Percentiles rank a stretch among this genome's conserved stretches.
phyloP scores from a whole-genome alignment of 495 filamentous ascomycete genomes.

The Corynascus novoguineensis region DNA sequence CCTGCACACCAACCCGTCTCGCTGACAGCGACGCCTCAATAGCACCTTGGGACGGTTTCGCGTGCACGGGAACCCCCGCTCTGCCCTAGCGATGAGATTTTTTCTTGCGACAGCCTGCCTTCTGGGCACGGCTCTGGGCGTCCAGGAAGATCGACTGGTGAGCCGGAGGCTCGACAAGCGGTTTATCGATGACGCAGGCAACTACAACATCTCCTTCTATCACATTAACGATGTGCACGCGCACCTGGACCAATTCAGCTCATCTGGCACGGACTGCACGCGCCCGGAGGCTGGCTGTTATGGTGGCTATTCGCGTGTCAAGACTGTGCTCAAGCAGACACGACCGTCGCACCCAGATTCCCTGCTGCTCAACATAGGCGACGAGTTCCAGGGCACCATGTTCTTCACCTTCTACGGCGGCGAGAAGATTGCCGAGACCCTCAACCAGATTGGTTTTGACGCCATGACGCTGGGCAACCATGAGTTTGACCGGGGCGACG shows the following conservation, averaged over 20 bases:
- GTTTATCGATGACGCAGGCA: conserved; percentile 45
- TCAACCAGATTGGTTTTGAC: conserved; percentile 54
- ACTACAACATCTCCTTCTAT: conserved; percentile 58
- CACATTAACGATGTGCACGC: conserved; percentile 60
- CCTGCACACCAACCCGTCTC: too few relatives aligned
- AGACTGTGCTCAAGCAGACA: conserved; percentile 45
- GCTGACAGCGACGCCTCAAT: not conserved
- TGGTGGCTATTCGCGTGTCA: conserved; percentile 55
- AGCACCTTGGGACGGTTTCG: not conserved
- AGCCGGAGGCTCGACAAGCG: conserved; percentile 42
- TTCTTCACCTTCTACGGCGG: conserved; percentile 55
- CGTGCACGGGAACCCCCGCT: not conserved
- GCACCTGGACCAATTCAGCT: conserved; percentile 52
- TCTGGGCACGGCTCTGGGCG: not conserved
- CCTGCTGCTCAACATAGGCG: conserved; percentile 51
- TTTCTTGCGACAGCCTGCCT: conserved; percentile 11
- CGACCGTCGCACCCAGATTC: conserved; percentile 49
- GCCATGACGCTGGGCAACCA: conserved; percentile 59
- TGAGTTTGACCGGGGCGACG: conserved; percentile 52
- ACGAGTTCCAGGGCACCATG: conserved; percentile 58
- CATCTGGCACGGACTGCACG: conserved; percentile 51
- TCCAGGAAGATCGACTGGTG: conserved; percentile 34
- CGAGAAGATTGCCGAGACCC: conserved; percentile 57
- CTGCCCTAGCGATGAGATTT: conserved; percentile 5
- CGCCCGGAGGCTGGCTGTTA: conserved; percentile 47